Percentiles rank a stretch among this genome's conserved stretches.
These are phyloP conservation scores for Osmanthus fragrans DNA, from an alignment of 257 asterid species.

Conservation along the genomic window DNA sequence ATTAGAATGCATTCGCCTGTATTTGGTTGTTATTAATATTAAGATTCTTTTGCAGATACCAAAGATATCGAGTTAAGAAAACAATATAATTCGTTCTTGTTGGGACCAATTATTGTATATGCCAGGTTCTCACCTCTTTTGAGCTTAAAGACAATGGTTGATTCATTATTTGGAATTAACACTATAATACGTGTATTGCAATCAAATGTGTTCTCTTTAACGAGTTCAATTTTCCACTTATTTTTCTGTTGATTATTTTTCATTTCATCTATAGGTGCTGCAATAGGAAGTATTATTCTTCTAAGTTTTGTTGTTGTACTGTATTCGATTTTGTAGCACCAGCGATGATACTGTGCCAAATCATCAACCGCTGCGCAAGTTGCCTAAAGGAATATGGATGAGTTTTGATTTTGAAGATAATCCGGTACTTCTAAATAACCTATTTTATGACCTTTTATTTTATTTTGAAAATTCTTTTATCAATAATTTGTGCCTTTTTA, in stretches of 20 bases:
- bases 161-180: background rate
- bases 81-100: constrained; percentile 76
- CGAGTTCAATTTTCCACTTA: background rate
- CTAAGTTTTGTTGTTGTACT: background rate
- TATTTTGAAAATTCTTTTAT: background rate
- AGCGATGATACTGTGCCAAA: constrained; percentile 45
- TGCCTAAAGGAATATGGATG: constrained; percentile 84
- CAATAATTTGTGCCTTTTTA: background rate
- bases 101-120: constrained; percentile 82
- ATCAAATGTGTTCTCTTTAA: background rate
- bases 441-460: background rate
- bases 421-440: constrained; percentile 49
- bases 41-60: constrained; percentile 59
- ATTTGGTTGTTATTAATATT: constrained; percentile 5
- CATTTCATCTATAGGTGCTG: background rate
- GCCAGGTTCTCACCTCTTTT: constrained; percentile 58
- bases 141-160: background rate
- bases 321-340: constrained; percentile 54
- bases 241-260: background rate
- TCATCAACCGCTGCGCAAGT: constrained; percentile 48
- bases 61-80: constrained; percentile 68
- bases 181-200: background rate
- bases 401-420: constrained; percentile 94
- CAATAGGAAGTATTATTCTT: constrained; percentile 11
- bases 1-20: constrained; percentile 7